Evolutionary conservation across 1,284 basidiomycete genomes (phyloP), one percentile per base, ranked within the genome.

Genomic region (Vanrija humicola): DNA sequence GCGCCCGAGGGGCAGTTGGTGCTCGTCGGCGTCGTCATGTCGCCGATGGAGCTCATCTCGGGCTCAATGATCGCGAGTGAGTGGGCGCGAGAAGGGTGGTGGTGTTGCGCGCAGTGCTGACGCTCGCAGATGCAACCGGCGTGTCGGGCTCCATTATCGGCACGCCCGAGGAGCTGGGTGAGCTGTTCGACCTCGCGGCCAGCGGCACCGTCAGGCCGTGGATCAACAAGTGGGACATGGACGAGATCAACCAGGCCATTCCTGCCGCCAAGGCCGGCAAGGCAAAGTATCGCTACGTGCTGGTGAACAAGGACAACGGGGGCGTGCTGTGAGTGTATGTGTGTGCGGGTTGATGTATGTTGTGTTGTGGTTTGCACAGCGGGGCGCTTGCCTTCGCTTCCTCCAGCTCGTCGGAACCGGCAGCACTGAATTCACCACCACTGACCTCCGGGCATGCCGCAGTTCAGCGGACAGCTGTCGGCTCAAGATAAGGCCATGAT

Each of bases 161-260:
- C 14, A 69, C 66, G 40, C 79, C 78, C 52, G 56, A 56, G n/a
- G 65, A 72, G 46, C 75, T 77, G 46, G 56, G 63, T 18, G 70
- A 77, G 52, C 71, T 77, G 67, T 61, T 77, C 23, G 62, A 66
- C 23, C 59, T 77, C 14, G 73, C 73, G 0, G 70, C 63, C 16
- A 21, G 50, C 15, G 60, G 62, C 45, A 44, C 66, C n/a, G 56
- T 75, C 53, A 48, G 62, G 25, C 62, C 67, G 4, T 69, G 67
- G 67, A 60, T 64, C 47, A 49, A 59, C 45, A 69, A 67, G 58
- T 46, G 54, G 18, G 62, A 70, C 47, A 69, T 80, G 67, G 71
- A 74, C 57, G 73, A 79, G 46, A 75, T 73, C 64, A 75, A 75
- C 63, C 64, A 74, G 64, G 77, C 77, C 10, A 70, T 80, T 38